Conservation (phyloP, 768 basidiomycete species). For the Termitomyces sp. region DNA sequence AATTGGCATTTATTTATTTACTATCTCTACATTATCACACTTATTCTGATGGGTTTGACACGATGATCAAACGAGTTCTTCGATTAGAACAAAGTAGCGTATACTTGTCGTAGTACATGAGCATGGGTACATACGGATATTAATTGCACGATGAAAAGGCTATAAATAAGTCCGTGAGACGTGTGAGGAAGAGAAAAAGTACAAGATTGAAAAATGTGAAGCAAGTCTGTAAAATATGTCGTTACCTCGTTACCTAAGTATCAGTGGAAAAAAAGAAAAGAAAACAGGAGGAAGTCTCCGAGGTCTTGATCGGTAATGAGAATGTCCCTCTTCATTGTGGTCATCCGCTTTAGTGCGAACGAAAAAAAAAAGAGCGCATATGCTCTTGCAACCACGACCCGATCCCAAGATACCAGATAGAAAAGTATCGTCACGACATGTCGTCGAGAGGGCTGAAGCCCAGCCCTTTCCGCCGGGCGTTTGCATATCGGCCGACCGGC, state of each 20-base stretch:
- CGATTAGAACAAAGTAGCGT: constrained; percentile 17
- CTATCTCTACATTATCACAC: constrained; percentile 1
- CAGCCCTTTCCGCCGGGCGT: constrained; percentile 44
- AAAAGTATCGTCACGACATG: constrained; percentile 21
- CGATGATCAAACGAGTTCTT: neutral
- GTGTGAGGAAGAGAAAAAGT: neutral
- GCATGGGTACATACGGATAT: constrained; percentile 15
- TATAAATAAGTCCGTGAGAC: constrained; percentile 9
- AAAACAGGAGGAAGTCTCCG: constrained; percentile 1
- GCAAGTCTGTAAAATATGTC: constrained; percentile 11
- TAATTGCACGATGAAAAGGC: constrained; percentile 10
- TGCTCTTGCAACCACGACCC: constrained; percentile 13
- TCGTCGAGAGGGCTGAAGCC: constrained; percentile 37
- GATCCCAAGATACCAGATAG: neutral
- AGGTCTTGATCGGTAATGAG: constrained; percentile 7
- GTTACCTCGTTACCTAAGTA: neutral
- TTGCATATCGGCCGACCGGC: constrained; percentile 70
- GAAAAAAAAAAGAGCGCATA: constrained; percentile 16
- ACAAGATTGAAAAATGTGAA: constrained; percentile 2
- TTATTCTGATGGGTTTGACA: constrained; percentile 1
- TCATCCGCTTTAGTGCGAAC: constrained; percentile 15
- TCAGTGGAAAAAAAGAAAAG: neutral
- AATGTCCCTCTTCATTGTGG: constrained; percentile 11
- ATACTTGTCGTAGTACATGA: constrained; percentile 15
- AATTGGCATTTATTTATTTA: neutral